Conservation (phyloP, 352 stramenopile genomes). For the Phytophthora rubi region DNA sequence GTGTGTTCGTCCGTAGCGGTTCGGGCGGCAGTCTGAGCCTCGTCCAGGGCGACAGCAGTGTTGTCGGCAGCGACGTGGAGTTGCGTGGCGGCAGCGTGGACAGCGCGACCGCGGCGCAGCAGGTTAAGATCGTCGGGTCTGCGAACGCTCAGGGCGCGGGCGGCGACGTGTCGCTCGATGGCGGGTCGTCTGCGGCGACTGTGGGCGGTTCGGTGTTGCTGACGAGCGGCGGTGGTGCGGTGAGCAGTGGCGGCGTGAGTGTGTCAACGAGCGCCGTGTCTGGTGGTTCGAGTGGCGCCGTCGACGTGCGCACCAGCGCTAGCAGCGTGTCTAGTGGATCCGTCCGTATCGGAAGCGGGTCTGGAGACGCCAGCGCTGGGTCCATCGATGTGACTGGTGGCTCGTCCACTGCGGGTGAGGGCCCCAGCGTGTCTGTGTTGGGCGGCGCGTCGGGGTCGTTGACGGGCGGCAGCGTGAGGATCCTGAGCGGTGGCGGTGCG, state of each 20-base stretch:
- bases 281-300: slow-evolving; percentile 20
- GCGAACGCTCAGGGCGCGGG: slow-evolving; percentile 29
- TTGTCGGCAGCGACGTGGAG: slow-evolving; percentile 35
- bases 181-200: slow-evolving; percentile 23
- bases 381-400: slow-evolving; percentile 34
- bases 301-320: slow-evolving; percentile 24
- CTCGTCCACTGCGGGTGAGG: slow-evolving; percentile 32
- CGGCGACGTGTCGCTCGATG: slow-evolving; percentile 36
- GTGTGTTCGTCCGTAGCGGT: slow-evolving; percentile 27
- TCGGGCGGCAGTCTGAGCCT: slow-evolving; percentile 31
- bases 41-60: slow-evolving; percentile 27
- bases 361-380: slow-evolving; percentile 28
- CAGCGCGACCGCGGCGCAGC: slow-evolving; percentile 22
- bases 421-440: slow-evolving; percentile 27
- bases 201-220: slow-evolving; percentile 25
- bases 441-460: slow-evolving; percentile 29
- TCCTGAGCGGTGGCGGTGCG: slow-evolving; percentile 22
- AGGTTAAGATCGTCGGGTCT: slow-evolving; percentile 33
- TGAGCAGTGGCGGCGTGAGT: slow-evolving; percentile 25
- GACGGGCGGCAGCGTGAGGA: slow-evolving; percentile 29
- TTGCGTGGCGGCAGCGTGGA: slow-evolving; percentile 25
- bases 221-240: slow-evolving; percentile 23
- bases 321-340: slow-evolving; percentile 28
- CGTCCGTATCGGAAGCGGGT: slow-evolving; percentile 27
- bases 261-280: slow-evolving; percentile 25